Evolutionary conservation across 2,329 filamentous ascomycete genomes (phyloP).

Genomic region (Trichoderma arundinaceum): DNA sequence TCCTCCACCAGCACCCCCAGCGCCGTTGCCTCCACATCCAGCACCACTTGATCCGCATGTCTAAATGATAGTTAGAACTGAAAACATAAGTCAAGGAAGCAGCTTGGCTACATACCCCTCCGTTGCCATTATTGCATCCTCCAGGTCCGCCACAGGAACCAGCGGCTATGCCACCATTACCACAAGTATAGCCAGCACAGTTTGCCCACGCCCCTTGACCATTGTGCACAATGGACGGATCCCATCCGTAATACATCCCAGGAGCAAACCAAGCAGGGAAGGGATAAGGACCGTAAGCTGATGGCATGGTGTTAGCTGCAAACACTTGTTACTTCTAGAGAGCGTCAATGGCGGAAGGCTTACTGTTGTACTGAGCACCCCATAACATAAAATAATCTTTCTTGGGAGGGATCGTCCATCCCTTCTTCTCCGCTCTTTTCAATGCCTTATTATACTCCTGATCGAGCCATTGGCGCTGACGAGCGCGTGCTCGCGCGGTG

Average conservation of each 20-base stretch:
- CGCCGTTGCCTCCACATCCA: conserved; percentile 22
- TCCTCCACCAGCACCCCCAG: conserved; percentile 51
- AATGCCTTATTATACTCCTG: conserved; percentile 62
- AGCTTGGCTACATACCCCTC: conserved; percentile 15
- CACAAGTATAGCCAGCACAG: conserved; percentile 56
- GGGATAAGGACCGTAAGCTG: conserved; percentile 54
- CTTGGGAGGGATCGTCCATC: conserved; percentile 53
- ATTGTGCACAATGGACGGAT: conserved; percentile 45
- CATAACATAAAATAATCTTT: conserved; percentile 60
- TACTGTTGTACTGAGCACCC: conserved; percentile 56
- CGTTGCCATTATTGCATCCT: conserved; percentile 33
- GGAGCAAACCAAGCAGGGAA: conserved; percentile 52
- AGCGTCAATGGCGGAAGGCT: conserved; percentile 6
- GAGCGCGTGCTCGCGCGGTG: conserved; percentile 28
- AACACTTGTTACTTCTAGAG: not conserved
- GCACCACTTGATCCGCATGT: conserved; percentile 18
- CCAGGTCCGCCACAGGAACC: conserved; percentile 44
- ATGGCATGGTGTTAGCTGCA: not conserved
- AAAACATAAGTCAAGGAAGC: not conserved
- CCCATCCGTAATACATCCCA: conserved; percentile 53
- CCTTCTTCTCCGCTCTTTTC: conserved; percentile 56
- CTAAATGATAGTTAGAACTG: conserved; percentile 3
- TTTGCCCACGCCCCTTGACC: conserved; percentile 48
- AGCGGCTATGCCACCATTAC: conserved; percentile 48
- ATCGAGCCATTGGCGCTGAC: conserved; percentile 50